Percentiles rank a stretch among this genome's conserved stretches.
These are phyloP conservation scores for Kuraishia hungarica DNA, from an alignment of 805 yeast genomes.

Conservation along the genomic window DNA sequence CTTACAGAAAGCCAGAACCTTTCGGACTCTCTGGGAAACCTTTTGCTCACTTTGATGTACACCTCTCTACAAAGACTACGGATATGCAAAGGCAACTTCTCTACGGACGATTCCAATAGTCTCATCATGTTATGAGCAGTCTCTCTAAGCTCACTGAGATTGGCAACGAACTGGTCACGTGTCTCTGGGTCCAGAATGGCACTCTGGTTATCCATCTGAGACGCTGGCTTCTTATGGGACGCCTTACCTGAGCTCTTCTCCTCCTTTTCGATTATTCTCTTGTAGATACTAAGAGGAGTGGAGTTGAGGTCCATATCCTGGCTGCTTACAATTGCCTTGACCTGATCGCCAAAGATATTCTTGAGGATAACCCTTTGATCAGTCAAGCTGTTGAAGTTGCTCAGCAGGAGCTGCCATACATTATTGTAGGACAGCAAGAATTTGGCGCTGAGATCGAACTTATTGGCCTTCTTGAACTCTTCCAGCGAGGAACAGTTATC, in stretches of 20 bases:
- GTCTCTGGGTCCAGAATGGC: constrained; percentile 82
- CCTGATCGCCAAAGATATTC: constrained; percentile 27
- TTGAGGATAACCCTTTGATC: constrained; percentile 39
- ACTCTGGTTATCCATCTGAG: constrained; percentile 28
- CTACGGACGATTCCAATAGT: constrained; percentile 34
- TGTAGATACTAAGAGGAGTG: constrained; percentile 60
- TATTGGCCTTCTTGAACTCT: constrained; percentile 14
- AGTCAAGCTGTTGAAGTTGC: constrained; percentile 35
- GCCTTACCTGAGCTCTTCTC: constrained; percentile 20
- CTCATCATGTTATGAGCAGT: constrained; percentile 53
- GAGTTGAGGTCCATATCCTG: constrained; percentile 63
- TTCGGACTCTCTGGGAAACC: constrained; percentile 51
- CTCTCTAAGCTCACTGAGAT: constrained; percentile 70
- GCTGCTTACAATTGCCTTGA: constrained; percentile 31
- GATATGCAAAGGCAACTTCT: constrained; percentile 46
- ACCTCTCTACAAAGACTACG: constrained; percentile 43
- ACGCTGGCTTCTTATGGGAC: constrained; percentile 20
- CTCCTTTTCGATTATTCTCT: constrained; percentile 28
- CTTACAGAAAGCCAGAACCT: constrained; percentile 55
- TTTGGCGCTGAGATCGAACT: constrained; percentile 11
- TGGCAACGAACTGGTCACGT: constrained; percentile 57
- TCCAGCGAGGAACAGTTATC: constrained; percentile 12
- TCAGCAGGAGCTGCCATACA: constrained; percentile 37
- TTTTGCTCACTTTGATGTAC: constrained; percentile 18
- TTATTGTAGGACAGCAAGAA: constrained; percentile 7